Evolutionary conservation across 257 asterid genomes (phyloP), one percentile per base, ranked within the genome.

Genomic region (Rauvolfia tetraphylla): DNA sequence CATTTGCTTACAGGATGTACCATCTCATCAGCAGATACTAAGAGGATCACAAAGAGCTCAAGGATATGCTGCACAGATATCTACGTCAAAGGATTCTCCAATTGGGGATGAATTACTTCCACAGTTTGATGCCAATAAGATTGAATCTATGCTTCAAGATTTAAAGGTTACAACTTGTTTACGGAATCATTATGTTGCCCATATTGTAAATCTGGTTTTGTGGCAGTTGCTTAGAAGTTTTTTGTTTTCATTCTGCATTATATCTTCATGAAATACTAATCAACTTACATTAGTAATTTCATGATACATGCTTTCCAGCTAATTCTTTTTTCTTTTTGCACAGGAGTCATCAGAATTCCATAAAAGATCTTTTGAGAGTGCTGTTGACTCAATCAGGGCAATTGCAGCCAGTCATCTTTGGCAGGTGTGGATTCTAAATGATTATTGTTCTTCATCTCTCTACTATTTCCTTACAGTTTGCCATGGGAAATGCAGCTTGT

Each of bases 391-490:
- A 72, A 93, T 93, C 53, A 92, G 89, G 82, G 86, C 91, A n/a
- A 92, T 95, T 86, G 97, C 99, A 66, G 99, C 98, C 25, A 90
- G 89, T 87, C 97, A 89, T 87, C 99, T 95, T 84, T 93, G 99
- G 98, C 97, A 95, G 99, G 98, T 92, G 73, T 68, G 71, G 68
- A 42, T 42, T 80, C 79, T 72, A 68, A 83, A 74, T 57, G 58
- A 41, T 79, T 41, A 48, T 81, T 27, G 58, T 58, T 63, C 66
- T 78, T 74, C 29, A 65, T 75, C 73, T 79, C 78, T 71, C 74
- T 75, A 68, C 66, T 72, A 72, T 54, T 54, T 76, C 72, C 76
- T 75, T 76, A 76, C 71, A 51, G 8, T 74, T 76, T 51, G 79
- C 73, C 71, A 54, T 79, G 79, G 73, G 78, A 59, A 84, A 72